Percentiles rank a stretch among this genome's conserved stretches.
phyloP scores from a whole-genome alignment of 2,329 filamentous ascomycete species.

The Talaromyces sp. region DNA sequence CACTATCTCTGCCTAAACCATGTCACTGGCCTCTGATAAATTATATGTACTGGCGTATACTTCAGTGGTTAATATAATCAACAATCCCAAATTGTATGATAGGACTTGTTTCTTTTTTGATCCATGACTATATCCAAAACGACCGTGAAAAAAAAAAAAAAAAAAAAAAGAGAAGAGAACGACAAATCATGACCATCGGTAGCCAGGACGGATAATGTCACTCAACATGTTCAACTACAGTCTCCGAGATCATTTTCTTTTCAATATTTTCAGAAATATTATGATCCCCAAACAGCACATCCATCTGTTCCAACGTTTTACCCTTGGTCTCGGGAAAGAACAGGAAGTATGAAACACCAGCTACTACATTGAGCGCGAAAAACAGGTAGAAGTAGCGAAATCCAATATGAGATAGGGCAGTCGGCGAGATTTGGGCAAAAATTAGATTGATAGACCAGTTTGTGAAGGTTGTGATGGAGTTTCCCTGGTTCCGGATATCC shows the following conservation, averaged over 20 bases:
- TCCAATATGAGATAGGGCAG: constrained; percentile 38
- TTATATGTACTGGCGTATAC: too few relatives aligned
- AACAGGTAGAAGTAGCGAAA: constrained; percentile 47
- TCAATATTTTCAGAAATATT: background rate
- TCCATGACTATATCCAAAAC: too few relatives aligned
- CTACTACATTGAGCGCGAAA: constrained; percentile 32
- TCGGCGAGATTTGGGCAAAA: constrained; percentile 37
- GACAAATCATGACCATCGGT: too few relatives aligned
- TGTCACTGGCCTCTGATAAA: too few relatives aligned
- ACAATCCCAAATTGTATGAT: too few relatives aligned
- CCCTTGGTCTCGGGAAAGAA: constrained; percentile 28
- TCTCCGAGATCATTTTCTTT: background rate
- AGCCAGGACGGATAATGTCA: background rate
- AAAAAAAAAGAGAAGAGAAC: too few relatives aligned
- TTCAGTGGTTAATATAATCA: too few relatives aligned
- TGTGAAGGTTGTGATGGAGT: constrained; percentile 31
- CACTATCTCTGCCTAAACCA: too few relatives aligned
- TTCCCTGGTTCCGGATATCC: constrained; percentile 28
- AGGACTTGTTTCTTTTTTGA: too few relatives aligned
- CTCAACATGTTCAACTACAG: background rate
- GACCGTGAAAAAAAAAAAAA: too few relatives aligned
- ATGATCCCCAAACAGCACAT: constrained; percentile 28
- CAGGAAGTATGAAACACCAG: constrained; percentile 13
- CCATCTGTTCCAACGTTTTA: constrained; percentile 31
- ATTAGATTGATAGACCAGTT: constrained; percentile 34